Conservation (phyloP, 768 basidiomycete species). For the Trametes villosa region DNA sequence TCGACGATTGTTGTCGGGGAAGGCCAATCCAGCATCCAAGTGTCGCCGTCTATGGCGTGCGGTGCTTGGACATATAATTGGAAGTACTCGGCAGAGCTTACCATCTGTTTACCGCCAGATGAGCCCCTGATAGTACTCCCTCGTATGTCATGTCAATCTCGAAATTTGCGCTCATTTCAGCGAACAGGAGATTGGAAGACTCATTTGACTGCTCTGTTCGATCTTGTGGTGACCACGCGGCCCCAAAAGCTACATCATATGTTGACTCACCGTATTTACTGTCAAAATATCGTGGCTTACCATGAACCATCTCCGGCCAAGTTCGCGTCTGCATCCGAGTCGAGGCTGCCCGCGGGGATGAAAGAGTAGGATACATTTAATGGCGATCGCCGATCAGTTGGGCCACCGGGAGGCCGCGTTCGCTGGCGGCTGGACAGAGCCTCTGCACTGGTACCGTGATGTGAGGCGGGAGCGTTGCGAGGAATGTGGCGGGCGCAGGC, state of each 20-base stretch:
- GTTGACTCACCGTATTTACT: no score
- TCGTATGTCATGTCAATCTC: conserved; percentile 69
- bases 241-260: no score
- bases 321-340: no score
- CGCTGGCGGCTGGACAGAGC: conserved; percentile 32
- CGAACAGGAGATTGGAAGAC: conserved; percentile 75
- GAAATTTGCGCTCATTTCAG: conserved; percentile 78
- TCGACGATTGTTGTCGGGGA: no score
- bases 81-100: background rate
- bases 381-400: conserved; percentile 55
- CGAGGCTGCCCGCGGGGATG: no score
- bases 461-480: conserved; percentile 37
- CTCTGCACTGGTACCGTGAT: conserved; percentile 26
- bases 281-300: no score
- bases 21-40: no score
- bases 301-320: no score
- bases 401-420: conserved; percentile 21
- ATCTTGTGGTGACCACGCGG: no score
- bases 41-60: background rate
- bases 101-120: conserved; percentile 81
- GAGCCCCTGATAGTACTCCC: conserved; percentile 72
- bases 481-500: conserved; percentile 59
- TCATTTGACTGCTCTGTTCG: conserved; percentile 76
- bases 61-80: background rate
- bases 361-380: no score